Conservation (phyloP, 2,329 filamentous ascomycete species). For the Juglanconis sp. region DNA sequence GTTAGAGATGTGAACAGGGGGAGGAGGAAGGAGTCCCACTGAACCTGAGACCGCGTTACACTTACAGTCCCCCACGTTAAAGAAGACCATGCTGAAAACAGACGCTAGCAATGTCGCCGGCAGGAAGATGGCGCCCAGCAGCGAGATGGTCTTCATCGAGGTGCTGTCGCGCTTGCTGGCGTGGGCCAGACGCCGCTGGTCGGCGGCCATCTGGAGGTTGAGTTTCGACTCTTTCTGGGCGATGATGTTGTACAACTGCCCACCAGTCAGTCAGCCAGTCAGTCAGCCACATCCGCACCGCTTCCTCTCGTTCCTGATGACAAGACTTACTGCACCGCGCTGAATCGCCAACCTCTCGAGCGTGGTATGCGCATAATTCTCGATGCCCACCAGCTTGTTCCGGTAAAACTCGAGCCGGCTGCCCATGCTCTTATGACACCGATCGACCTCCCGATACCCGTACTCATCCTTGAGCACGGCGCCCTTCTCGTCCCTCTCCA, state of each 20-base stretch:
- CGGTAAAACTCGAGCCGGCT: constrained; percentile 58
- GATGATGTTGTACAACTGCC: constrained; percentile 63
- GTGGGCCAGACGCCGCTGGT: constrained; percentile 57
- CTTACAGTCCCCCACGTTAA: constrained; percentile 54
- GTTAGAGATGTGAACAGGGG: background rate
- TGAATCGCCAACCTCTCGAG: constrained; percentile 60
- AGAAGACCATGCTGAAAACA: constrained; percentile 65
- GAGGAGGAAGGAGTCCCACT: constrained; percentile 3
- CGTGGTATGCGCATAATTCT: constrained; percentile 62
- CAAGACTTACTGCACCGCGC: constrained; percentile 51
- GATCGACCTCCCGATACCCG: constrained; percentile 34
- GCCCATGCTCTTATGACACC: constrained; percentile 50
- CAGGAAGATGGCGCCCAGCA: constrained; percentile 61
- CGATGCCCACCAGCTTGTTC: constrained; percentile 58
- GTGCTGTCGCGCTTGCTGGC: constrained; percentile 60
- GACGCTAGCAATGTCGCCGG: constrained; percentile 62
- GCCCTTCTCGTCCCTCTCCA: constrained; percentile 19
- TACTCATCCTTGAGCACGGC: constrained; percentile 22
- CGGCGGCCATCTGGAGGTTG: constrained; percentile 60
- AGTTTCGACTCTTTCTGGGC: constrained; percentile 63
- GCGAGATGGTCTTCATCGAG: constrained; percentile 63
- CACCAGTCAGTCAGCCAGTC: background rate
- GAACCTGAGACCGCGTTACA: background rate
- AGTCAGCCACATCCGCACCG: constrained; percentile 11
- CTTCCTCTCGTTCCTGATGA: background rate